These are phyloP conservation scores for Tothia fuscella DNA, from an alignment of 2,329 filamentous ascomycete genomes.

Conservation along the genomic window DNA sequence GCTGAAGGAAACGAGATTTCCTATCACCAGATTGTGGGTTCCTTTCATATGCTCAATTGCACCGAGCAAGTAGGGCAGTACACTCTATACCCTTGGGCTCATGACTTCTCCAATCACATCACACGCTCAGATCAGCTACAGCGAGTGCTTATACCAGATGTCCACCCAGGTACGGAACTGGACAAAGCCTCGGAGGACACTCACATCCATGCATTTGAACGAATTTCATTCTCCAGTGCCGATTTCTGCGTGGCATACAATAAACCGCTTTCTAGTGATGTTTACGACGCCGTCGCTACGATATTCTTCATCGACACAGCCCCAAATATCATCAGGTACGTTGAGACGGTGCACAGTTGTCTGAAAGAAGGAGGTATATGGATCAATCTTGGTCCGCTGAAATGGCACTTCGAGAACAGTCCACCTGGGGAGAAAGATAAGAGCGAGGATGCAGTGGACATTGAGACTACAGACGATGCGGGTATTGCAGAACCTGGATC, in stretches of 20 bases:
- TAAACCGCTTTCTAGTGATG: slow-evolving; percentile 44
- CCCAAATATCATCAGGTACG: slow-evolving; percentile 80
- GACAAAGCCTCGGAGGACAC: slow-evolving; percentile 17
- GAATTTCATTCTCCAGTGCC: slow-evolving; percentile 86
- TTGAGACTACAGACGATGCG: not conserved
- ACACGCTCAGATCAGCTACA: slow-evolving; percentile 63
- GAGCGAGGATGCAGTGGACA: slow-evolving; percentile 1
- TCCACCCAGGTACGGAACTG: slow-evolving; percentile 35
- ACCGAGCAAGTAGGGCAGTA: slow-evolving; percentile 50
- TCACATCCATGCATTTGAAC: slow-evolving; percentile 36
- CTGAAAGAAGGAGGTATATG: slow-evolving; percentile 68
- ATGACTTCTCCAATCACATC: slow-evolving; percentile 77
- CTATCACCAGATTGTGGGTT: slow-evolving; percentile 89
- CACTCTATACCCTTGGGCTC: slow-evolving; percentile 71
- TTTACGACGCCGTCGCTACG: slow-evolving; percentile 72
- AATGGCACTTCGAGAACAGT: slow-evolving; percentile 89
- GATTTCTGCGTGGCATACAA: slow-evolving; percentile 86
- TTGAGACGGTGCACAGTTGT: slow-evolving; percentile 70
- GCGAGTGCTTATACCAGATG: slow-evolving; percentile 64
- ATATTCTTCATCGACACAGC: slow-evolving; percentile 98
- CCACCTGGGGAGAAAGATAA: slow-evolving; percentile 22
- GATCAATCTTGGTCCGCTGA: slow-evolving; percentile 78
- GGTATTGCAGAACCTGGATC: slow-evolving; percentile 83
- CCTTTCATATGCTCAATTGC: slow-evolving; percentile 61
- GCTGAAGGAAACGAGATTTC: slow-evolving; percentile 90